Evolutionary conservation across 257 asterid species (phyloP), one percentile per base, ranked within the genome.

Genomic region (Leptodermis oblonga): DNA sequence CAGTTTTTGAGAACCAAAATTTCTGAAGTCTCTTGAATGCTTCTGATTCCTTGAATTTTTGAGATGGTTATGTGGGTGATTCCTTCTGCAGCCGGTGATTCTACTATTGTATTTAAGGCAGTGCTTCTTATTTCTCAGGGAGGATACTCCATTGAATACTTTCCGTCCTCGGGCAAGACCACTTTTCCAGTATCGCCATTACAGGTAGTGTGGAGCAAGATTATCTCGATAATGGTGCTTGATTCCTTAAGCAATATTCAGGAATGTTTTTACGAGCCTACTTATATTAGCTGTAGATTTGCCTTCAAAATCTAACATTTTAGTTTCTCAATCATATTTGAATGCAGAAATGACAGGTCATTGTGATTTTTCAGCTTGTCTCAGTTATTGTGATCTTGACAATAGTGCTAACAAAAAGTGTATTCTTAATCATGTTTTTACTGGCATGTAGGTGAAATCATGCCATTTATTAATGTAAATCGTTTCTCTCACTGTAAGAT

Each of bases 181-280:
- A 43, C 99, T 94, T 71, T 94, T 94, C 80, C 99, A 94, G 71
- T 94, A 94, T 79, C 98, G 99, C n/a, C 98, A 94, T 82, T 94
- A 94, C 96, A 94, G 98, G 99, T 94, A 66, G 18, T 12, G 6
- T 28, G 39, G 45, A 39, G 42, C 12, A 61, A 31, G 61, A 36
- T 48, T 51, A 48, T 34, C 45, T 36, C 25, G 41, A 14, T 39
- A 46, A 65, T 65, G 60, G 48, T n/a, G 25, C 15, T 11, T 43
- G 33, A 28, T 11, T 67, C 34, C 62, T n/a, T 54, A 31, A 46
- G 46, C 7, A 18, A 45, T 31, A 14, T 45, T 30, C 39, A 43
- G n/a, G n/a, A 14, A 1, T 23, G 56, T 56, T 45, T 41, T 48
- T 28, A 22, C 4, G 14, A 17, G 18, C 9, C 4, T 41, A 20